A percentile compares a stretch with the other conserved stretches of the same genome.
Evolutionary conservation across 148 eudicot genomes (phyloP).

Genomic region (Nyssa sinensis): DNA sequence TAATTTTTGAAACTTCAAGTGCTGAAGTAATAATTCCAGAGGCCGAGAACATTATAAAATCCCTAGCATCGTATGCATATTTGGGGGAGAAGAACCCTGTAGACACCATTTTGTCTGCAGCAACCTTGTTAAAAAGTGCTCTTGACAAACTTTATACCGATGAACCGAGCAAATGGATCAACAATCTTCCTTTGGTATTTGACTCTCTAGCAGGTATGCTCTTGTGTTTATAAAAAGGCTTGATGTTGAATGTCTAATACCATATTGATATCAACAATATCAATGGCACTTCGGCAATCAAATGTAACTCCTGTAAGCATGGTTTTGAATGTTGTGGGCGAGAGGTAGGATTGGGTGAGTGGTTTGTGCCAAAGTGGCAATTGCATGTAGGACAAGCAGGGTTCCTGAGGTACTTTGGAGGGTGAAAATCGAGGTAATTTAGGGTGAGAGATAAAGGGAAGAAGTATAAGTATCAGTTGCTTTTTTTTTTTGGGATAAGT

Average conservation of each 20-base stretch:
- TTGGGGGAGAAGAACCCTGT: slow-evolving; percentile 37
- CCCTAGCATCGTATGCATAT: slow-evolving; percentile 50
- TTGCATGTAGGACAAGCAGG: too few relatives aligned
- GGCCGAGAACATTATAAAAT: slow-evolving; percentile 38
- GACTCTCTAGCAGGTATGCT: slow-evolving; percentile 57
- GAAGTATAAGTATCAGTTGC: too few relatives aligned
- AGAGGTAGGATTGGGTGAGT: too few relatives aligned
- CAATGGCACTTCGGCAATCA: neutral
- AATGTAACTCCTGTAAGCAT: neutral
- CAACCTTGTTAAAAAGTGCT: slow-evolving; percentile 46
- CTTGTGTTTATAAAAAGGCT: neutral
- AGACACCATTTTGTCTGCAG: slow-evolving; percentile 60
- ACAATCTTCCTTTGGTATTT: slow-evolving; percentile 36
- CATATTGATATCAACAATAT: neutral
- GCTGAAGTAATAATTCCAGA: slow-evolving; percentile 31
- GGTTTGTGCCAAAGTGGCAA: too few relatives aligned
- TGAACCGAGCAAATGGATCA: slow-evolving; percentile 44
- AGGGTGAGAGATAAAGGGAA: too few relatives aligned
- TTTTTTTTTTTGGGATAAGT: too few relatives aligned
- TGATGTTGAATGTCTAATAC: neutral
- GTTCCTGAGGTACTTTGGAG: too few relatives aligned
- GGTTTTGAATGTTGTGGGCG: slow-evolving; percentile 1
- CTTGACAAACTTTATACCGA: slow-evolving; percentile 49
- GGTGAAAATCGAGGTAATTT: too few relatives aligned
- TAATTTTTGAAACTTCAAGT: slow-evolving; percentile 43